Evolutionary conservation across 2,329 filamentous ascomycete genomes (phyloP).

Genomic region (Aspergillus oerlinghausenensis): DNA sequence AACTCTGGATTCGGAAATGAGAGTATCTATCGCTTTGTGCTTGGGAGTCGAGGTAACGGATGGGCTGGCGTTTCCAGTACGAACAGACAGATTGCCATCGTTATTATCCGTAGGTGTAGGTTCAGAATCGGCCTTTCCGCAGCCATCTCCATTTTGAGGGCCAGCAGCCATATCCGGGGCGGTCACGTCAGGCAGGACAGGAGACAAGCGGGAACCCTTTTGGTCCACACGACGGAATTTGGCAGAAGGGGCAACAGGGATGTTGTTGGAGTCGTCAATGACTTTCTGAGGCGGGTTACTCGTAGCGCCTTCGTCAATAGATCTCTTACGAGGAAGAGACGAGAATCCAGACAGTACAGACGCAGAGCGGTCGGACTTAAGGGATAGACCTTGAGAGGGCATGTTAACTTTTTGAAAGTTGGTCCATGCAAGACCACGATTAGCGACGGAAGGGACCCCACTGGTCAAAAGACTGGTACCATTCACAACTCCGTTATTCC

Average conservation of each 20-base stretch:
- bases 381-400: conserved; percentile 3
- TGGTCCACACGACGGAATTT: conserved; percentile 13
- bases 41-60: not conserved
- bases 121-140: not conserved
- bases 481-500: no score
- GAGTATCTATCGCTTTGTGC: not conserved
- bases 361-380: conserved; percentile 8
- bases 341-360: conserved; percentile 4
- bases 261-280: not conserved
- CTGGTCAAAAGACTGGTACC: not conserved
- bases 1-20: not conserved
- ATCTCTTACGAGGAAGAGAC: conserved; percentile 11
- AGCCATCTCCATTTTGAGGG: not conserved
- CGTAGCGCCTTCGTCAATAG: conserved; percentile 4
- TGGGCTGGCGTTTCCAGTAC: not conserved
- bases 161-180: not conserved
- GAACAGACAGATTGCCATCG: not conserved
- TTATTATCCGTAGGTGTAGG: not conserved
- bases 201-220: not conserved
- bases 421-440: conserved; percentile 10
- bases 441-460: not conserved
- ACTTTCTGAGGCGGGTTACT: not conserved
- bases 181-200: not conserved
- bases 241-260: not conserved
- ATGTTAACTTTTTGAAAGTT: conserved; percentile 6